Percentiles rank a stretch among this genome's conserved stretches.
Conservation (phyloP, 2,329 filamentous ascomycete genomes). For the Sporothrix luriei region DNA sequence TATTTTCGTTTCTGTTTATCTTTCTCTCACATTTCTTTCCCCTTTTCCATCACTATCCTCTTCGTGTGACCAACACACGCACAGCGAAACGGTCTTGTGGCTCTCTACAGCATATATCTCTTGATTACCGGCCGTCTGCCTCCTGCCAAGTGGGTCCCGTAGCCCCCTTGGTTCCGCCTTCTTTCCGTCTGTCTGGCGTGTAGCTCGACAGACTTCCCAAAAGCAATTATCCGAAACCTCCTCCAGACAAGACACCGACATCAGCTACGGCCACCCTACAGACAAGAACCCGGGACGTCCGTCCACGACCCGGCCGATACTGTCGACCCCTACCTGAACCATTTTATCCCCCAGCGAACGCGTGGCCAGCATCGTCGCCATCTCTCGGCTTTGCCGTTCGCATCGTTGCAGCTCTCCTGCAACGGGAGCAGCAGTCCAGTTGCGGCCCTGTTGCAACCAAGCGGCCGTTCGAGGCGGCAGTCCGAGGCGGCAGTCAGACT, state of each 20-base stretch:
- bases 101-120: slow-evolving; percentile 1
- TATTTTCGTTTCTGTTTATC: not conserved
- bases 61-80: not conserved
- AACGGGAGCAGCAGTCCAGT: slow-evolving; percentile 18
- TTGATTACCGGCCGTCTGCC: slow-evolving; percentile 15
- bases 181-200: no score
- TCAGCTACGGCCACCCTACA: not conserved
- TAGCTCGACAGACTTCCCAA: slow-evolving; percentile 41
- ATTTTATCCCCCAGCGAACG: not conserved
- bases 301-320: not conserved
- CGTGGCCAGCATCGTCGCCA: not conserved
- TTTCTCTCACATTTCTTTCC: not conserved
- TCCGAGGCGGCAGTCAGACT: not conserved
- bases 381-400: slow-evolving; percentile 24
- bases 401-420: not conserved
- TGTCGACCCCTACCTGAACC: not conserved
- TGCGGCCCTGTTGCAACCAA: no score
- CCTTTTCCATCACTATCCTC: not conserved
- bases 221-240: not conserved
- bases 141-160: no score
- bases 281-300: not conserved
- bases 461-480: not conserved
- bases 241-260: not conserved
- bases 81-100: not conserved
- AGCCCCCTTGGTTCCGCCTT: no score